phyloP scores from a whole-genome alignment of 1,139 yeast genomes.

The Diutina neorugosa region DNA sequence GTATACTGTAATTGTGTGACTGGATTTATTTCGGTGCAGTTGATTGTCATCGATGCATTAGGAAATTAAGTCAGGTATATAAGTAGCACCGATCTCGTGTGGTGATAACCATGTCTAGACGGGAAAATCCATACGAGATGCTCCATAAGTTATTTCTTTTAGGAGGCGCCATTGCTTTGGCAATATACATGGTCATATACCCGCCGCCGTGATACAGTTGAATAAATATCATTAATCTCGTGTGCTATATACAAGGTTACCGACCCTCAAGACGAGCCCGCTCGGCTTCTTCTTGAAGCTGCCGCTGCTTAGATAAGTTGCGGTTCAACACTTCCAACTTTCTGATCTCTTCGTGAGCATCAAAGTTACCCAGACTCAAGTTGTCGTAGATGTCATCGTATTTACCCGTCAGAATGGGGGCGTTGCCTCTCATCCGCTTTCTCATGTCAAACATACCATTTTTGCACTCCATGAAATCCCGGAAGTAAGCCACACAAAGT shows the following conservation, averaged over 20 bases:
- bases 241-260: neutral
- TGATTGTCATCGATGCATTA: neutral
- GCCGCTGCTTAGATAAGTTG: constrained; percentile 25
- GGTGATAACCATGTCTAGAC: neutral
- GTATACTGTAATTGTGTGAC: neutral
- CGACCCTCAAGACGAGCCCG: constrained; percentile 1
- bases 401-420: constrained; percentile 83
- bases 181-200: neutral
- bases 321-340: constrained; percentile 48
- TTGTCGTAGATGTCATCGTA: constrained; percentile 80
- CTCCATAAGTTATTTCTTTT: neutral
- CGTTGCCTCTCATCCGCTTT: constrained; percentile 88
- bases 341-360: constrained; percentile 67
- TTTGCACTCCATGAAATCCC: constrained; percentile 81
- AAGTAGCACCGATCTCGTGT: neutral
- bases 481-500: constrained; percentile 73
- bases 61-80: neutral
- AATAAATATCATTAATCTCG: neutral
- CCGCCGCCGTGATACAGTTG: neutral
- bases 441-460: constrained; percentile 81
- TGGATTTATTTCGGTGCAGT: neutral
- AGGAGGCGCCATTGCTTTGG: neutral
- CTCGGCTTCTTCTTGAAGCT: constrained; percentile 12
- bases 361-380: constrained; percentile 67
- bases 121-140: neutral